A percentile compares a stretch with the other conserved stretches of the same genome.
These are phyloP conservation scores for Sporisorium scitamineum DNA, from an alignment of 1,284 basidiomycete species.

Conservation along the genomic window DNA sequence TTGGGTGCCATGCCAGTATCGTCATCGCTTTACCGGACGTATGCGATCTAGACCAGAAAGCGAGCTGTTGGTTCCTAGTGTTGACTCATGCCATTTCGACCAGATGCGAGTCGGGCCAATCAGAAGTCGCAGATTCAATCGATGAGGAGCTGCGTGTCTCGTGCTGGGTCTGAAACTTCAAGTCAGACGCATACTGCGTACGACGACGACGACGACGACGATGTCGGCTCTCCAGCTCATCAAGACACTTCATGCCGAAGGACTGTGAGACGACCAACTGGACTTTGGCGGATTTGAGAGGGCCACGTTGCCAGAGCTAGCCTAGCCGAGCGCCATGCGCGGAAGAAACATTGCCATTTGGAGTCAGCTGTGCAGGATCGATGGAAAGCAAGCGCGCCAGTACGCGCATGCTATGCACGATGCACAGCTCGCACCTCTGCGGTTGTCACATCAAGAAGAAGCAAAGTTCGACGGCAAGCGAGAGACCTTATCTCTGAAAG, in stretches of 20 bases:
- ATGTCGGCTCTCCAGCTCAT: not conserved
- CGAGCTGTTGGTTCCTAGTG: too few relatives aligned
- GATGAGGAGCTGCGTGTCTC: constrained; percentile 3
- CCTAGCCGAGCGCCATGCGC: not conserved
- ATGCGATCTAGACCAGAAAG: too few relatives aligned
- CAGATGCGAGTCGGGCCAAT: constrained; percentile 11
- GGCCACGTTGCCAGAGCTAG: constrained; percentile 3
- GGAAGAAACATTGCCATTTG: not conserved
- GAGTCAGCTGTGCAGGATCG: not conserved
- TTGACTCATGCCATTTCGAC: too few relatives aligned
- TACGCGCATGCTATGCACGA: not conserved
- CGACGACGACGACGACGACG: not conserved
- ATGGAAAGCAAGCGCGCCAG: not conserved
- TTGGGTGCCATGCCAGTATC: not conserved
- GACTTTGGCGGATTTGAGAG: not conserved
- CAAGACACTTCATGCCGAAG: not conserved
- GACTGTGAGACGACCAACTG: not conserved
- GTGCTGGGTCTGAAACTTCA: constrained; percentile 1
- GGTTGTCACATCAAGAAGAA: too few relatives aligned
- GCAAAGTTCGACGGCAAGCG: not conserved
- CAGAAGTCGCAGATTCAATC: constrained; percentile 4
- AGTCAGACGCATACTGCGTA: not conserved
- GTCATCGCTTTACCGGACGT: too few relatives aligned
- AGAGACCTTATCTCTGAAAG: not conserved
- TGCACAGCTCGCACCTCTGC: too few relatives aligned